phyloP scores from a whole-genome alignment of 140 eudicot genomes.

The Ambrosia hybrid region DNA sequence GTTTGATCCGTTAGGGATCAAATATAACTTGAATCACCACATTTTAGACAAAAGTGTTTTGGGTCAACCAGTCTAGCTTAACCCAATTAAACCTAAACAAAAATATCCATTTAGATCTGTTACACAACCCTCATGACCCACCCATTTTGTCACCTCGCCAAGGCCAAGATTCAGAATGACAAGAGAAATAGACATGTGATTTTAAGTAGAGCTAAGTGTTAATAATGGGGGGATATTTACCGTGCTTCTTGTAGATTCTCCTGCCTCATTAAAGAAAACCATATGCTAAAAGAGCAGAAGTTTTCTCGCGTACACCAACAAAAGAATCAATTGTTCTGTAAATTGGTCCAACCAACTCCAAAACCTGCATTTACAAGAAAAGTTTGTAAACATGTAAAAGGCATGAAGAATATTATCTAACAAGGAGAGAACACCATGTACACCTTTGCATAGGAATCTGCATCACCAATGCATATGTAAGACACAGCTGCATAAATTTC shows the following conservation, averaged over 20 bases:
- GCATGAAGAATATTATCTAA: not conserved
- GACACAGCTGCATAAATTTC: slow-evolving; percentile 91
- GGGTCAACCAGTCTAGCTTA: not conserved
- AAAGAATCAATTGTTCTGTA: slow-evolving; percentile 70
- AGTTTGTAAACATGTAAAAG: not conserved
- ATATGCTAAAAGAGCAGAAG: slow-evolving; percentile 74
- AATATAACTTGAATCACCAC: not conserved
- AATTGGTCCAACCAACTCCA: slow-evolving; percentile 89
- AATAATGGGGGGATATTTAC: slow-evolving; percentile 36
- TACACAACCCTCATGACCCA: not conserved
- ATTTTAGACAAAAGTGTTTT: not conserved
- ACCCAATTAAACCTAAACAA: not conserved
- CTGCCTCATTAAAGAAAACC: slow-evolving; percentile 87
- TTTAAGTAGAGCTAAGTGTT: slow-evolving; percentile 3
- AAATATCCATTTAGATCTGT: not conserved
- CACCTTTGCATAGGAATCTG: slow-evolving; percentile 90
- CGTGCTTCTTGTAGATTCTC: slow-evolving; percentile 96
- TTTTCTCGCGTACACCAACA: slow-evolving; percentile 92
- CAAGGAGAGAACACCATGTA: slow-evolving; percentile 15
- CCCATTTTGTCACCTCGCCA: not conserved
- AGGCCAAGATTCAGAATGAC: too few species aligned
- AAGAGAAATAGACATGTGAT: not conserved
- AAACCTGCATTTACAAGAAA: slow-evolving; percentile 54
- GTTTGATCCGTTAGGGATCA: slow-evolving; percentile 4
- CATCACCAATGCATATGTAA: slow-evolving; percentile 85